A percentile compares a stretch with the other conserved stretches of the same genome.
phyloP scores from a whole-genome alignment of 2,329 filamentous ascomycete genomes.

The Colletotrichum sp. region DNA sequence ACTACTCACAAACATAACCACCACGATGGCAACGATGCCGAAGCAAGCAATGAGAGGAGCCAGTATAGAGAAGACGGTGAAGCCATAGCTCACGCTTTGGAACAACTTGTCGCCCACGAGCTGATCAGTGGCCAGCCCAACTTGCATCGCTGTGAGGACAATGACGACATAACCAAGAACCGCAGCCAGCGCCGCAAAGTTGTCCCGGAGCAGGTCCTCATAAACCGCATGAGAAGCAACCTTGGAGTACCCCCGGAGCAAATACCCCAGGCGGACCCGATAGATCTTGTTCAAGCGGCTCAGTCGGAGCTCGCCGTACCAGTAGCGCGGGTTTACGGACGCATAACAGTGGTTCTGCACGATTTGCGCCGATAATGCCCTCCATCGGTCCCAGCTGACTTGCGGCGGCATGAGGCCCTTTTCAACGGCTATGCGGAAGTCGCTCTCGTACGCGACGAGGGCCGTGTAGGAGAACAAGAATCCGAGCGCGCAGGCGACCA shows the following conservation, averaged over 20 bases:
- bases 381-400: constrained; percentile 43
- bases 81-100: constrained; percentile 48
- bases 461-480: constrained; percentile 43
- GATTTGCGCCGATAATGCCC: constrained; percentile 28
- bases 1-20: constrained; percentile 19
- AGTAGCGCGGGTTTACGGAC: constrained; percentile 37
- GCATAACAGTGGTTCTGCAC: constrained; percentile 29
- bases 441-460: constrained; percentile 41
- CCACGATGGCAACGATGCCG: constrained; percentile 24
- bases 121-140: constrained; percentile 42
- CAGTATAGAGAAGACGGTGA: constrained; percentile 52
- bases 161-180: constrained; percentile 42
- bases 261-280: constrained; percentile 25
- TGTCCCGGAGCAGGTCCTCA: constrained; percentile 15
- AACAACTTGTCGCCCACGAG: constrained; percentile 42
- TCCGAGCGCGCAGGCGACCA: constrained; percentile 36
- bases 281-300: constrained; percentile 46
- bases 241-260: constrained; percentile 16
- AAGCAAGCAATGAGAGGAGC: constrained; percentile 36
- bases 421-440: constrained; percentile 39
- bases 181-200: constrained; percentile 10
- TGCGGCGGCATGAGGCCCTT: constrained; percentile 35
- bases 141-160: constrained; percentile 55
- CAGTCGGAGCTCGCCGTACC: constrained; percentile 44
- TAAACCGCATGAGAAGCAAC: constrained; percentile 16